Conservation (phyloP, 768 basidiomycete species). For the Daedaleopsis nitida region DNA sequence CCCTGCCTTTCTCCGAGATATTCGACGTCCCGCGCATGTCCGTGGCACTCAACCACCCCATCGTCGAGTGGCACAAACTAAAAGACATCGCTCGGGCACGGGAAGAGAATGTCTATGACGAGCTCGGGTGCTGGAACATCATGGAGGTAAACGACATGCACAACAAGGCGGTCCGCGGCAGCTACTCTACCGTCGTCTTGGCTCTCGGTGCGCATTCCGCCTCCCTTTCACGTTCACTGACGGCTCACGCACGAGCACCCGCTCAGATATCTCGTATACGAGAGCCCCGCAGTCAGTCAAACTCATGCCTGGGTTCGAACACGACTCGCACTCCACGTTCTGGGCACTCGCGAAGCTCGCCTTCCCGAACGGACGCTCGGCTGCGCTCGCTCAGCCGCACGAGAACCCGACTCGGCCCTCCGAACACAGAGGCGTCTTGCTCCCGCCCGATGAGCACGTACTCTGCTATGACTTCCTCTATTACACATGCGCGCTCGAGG, state of each 20-base stretch:
- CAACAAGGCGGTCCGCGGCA: conserved; percentile 24
- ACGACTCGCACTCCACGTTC: conserved; percentile 33
- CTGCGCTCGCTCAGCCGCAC: conserved; percentile 15
- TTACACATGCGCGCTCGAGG: conserved; percentile 32
- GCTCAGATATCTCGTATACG: conserved; percentile 37
- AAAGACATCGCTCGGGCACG: conserved; percentile 30
- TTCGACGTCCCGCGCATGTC: conserved; percentile 40
- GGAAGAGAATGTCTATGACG: conserved; percentile 22
- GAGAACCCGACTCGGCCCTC: conserved; percentile 24
- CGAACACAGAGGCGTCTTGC: conserved; percentile 14
- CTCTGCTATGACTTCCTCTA: conserved; percentile 40
- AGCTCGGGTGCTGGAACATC: conserved; percentile 43
- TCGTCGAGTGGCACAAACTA: conserved; percentile 43
- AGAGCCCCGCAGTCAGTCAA: conserved; percentile 31
- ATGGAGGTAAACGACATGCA: conserved; percentile 31
- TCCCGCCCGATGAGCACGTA: conserved; percentile 38
- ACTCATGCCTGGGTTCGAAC: conserved; percentile 28
- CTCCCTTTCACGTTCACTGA: not conserved
- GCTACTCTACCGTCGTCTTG: conserved; percentile 22
- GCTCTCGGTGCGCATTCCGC: conserved; percentile 28
- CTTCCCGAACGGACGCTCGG: conserved; percentile 29
- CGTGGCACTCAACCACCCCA: conserved; percentile 24
- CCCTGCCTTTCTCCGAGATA: conserved; percentile 36
- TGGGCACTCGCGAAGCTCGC: conserved; percentile 34
- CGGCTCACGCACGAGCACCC: not conserved